Evolutionary conservation across 1,284 basidiomycete species (phyloP).

Genomic region (Melampsora medusae): DNA sequence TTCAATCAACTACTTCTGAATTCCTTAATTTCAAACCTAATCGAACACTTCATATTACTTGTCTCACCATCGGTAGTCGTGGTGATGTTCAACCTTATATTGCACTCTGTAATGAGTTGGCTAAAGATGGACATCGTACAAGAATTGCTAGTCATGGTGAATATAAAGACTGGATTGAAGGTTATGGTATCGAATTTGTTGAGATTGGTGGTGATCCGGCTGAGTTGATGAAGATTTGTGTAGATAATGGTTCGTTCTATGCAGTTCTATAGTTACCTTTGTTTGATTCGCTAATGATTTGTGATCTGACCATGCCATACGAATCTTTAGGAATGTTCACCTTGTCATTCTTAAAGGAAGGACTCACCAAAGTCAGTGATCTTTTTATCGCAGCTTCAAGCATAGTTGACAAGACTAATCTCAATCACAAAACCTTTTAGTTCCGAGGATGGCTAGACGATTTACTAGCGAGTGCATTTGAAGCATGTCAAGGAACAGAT

Average conservation of each 20-base stretch:
- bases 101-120: constrained; percentile 83
- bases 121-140: constrained; percentile 79
- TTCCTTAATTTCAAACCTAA: constrained; percentile 90
- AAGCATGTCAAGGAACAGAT: constrained; percentile 90
- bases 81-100: constrained; percentile 87
- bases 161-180: constrained; percentile 91
- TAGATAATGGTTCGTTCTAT: constrained; percentile 46
- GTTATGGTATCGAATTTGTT: constrained; percentile 81
- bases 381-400: background rate
- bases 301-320: too few species aligned
- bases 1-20: constrained; percentile 84
- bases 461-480: constrained; percentile 85
- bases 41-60: constrained; percentile 78
- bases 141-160: constrained; percentile 90
- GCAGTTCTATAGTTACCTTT: constrained; percentile 61
- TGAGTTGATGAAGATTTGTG: constrained; percentile 64
- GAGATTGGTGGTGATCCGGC: constrained; percentile 95
- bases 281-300: background rate
- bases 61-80: constrained; percentile 89
- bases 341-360: constrained; percentile 86
- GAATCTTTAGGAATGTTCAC: constrained; percentile 79
- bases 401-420: background rate
- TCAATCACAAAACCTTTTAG: constrained; percentile 55
- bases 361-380: constrained; percentile 69
- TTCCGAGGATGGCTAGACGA: constrained; percentile 98